phyloP scores from a whole-genome alignment of 1,284 basidiomycete species.

The Tylopilus sp. region DNA sequence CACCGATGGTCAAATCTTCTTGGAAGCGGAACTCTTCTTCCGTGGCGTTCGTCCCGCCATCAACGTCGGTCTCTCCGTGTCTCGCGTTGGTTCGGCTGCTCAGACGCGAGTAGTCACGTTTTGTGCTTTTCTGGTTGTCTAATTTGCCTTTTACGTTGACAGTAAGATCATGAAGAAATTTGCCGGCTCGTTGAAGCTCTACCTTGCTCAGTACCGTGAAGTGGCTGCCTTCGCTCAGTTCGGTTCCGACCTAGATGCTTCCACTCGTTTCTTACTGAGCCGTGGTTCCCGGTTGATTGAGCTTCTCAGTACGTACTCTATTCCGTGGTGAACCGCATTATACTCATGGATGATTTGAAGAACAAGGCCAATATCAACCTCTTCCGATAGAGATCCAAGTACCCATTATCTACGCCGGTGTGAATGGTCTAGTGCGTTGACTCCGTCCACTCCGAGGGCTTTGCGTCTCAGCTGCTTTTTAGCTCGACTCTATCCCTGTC shows the following conservation, averaged over 20 bases:
- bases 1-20: constrained; percentile 98
- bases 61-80: constrained; percentile 99
- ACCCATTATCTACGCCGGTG: constrained; percentile 98
- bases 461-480: background rate
- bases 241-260: constrained; percentile 99
- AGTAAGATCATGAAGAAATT: constrained; percentile 99
- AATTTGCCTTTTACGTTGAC: constrained; percentile 8
- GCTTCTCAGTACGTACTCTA: constrained; percentile 72
- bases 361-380: constrained; percentile 98
- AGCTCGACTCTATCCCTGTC: constrained; percentile 90
- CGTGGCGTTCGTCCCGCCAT: constrained; percentile 99
- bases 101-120: constrained; percentile 70
- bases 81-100: constrained; percentile 98
- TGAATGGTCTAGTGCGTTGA: constrained; percentile 85
- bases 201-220: constrained; percentile 99
- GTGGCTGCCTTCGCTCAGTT: constrained; percentile 99
- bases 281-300: constrained; percentile 98
- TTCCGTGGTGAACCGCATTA: background rate
- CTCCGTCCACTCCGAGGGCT: background rate
- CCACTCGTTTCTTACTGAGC: constrained; percentile 94
- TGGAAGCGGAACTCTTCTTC: constrained; percentile 99
- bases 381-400: constrained; percentile 93
- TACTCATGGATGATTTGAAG: constrained; percentile 36
- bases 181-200: constrained; percentile 98
- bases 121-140: constrained; percentile 3